Base-by-base conservation (phyloP, 768 basidiomycete genomes). In the Lactifluus rugatus region DNA sequence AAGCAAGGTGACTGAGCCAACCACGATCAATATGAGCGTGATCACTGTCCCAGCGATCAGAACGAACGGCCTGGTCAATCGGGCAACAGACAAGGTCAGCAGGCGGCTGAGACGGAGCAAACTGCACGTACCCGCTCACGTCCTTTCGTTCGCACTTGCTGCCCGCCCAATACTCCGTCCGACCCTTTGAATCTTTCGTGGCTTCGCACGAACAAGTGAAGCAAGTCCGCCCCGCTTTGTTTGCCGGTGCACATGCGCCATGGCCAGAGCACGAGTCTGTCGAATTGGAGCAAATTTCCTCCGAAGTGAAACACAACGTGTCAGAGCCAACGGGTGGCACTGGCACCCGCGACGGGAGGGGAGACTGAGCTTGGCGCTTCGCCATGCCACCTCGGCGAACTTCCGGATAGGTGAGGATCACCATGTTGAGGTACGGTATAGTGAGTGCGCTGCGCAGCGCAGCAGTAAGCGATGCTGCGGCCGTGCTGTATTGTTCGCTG, bases 101-200 rank as follows among this genome's bases (percentile, higher is more conserved):
- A 50, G 25, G 45, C 19, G n/a, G 28, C 31, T 46, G 25, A 39
- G 10, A 19, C 4, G 13, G 16, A 54, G n/a, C 6, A 25, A 23
- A 19, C n/a, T 11, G 34, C 14, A 81, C 87, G 60, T 66, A 89
- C 89, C 81, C 81, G 75, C 87, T 90, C 48, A 92, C 72, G 66
- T 93, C 90, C 70, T 81, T 83, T 62, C 83, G 78, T 74, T 91
- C 82, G 63, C 90, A 93, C 61, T 75, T 79, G 52, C 79, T 76
- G 5, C 90, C 90, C 1, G 78, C 89, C 89, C 90, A 93, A 32
- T 70, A 71, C 61, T 83, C 78, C 3, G 77, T 81, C 68, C 82
- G 77, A n/a, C 82, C 78, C 25, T 74, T 70, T 10, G 76, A 76
- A 55, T 78, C 72, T 48, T 77, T 78, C 10, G 81, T 84, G 26